Conservation (phyloP, 352 stramenopile species). For the Salisapilia sapeloensis region DNA sequence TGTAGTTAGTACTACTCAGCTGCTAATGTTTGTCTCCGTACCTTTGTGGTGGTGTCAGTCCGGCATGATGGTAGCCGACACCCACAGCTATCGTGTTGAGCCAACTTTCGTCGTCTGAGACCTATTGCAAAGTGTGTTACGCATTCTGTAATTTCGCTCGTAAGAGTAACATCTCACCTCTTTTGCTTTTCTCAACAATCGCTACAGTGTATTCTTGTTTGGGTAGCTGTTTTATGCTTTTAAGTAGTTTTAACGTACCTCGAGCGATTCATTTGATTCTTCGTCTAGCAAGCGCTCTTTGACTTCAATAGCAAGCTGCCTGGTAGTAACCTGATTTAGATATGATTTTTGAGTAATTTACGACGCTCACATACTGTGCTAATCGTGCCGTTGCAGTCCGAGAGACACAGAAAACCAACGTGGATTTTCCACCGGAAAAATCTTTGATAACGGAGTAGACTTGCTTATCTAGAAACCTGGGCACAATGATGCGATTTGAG, state of each 20-base stretch:
- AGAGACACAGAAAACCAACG: slow-evolving; percentile 40
- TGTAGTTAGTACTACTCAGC: slow-evolving; percentile 1
- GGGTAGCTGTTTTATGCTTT: no score
- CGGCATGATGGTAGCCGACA: slow-evolving; percentile 21
- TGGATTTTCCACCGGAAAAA: slow-evolving; percentile 22
- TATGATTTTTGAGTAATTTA: no score
- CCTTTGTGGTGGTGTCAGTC: slow-evolving; percentile 9
- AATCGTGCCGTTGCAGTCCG: slow-evolving; percentile 9
- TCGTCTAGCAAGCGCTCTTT: no score
- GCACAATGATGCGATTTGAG: background rate
- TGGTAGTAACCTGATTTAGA: no score
- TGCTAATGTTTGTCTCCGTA: slow-evolving; percentile 2
- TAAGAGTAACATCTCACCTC: no score
- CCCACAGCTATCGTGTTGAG: slow-evolving; percentile 3
- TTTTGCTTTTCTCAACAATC: background rate
- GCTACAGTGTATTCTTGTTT: background rate
- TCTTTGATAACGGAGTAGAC: slow-evolving; percentile 19
- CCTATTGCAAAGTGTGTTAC: no score
- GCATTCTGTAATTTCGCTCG: no score
- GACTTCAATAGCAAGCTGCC: no score
- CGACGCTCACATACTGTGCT: slow-evolving; percentile 8
- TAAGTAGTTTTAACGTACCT: no score
- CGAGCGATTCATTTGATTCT: no score
- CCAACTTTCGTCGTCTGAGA: slow-evolving; percentile 4
- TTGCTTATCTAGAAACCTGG: slow-evolving; percentile 24